Percentiles rank a stretch among this genome's conserved stretches.
These are phyloP conservation scores for Amanita fuliginea DNA, from an alignment of 768 basidiomycete species.

Conservation along the genomic window DNA sequence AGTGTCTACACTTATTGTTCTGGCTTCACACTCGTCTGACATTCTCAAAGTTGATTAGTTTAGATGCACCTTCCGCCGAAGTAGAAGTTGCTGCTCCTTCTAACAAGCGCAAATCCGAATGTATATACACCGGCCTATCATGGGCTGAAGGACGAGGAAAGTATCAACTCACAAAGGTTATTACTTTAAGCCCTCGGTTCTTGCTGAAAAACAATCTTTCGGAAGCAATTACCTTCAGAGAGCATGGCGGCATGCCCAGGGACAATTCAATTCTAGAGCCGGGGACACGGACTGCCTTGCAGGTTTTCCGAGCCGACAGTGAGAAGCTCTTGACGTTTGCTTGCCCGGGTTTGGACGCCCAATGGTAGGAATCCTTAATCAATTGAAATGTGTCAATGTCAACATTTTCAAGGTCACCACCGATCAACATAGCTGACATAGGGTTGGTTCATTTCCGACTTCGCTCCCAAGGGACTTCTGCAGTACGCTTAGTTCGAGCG, in stretches of 20 bases:
- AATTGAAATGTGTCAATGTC: background rate
- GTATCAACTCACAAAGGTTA: conserved; percentile 92
- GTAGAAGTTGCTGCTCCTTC: conserved; percentile 67
- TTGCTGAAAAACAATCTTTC: conserved; percentile 73
- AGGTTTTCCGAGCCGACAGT: conserved; percentile 51
- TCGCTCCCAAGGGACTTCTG: conserved; percentile 22
- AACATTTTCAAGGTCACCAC: conserved; percentile 63
- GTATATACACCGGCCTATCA: conserved; percentile 77
- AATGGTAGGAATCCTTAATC: conserved; percentile 44
- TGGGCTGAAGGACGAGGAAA: conserved; percentile 95
- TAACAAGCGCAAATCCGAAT: conserved; percentile 46
- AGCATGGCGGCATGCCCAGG: conserved; percentile 63
- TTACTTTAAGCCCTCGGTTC: conserved; percentile 86
- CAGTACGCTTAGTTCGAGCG: conserved; percentile 49
- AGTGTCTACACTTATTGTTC: conserved; percentile 24
- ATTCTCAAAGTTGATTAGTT: conserved; percentile 52
- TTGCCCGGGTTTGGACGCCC: conserved; percentile 72
- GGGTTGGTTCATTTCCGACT: conserved; percentile 73
- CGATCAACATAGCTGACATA: conserved; percentile 87
- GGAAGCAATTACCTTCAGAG: conserved; percentile 67
- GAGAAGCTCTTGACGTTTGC: conserved; percentile 78
- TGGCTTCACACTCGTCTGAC: background rate
- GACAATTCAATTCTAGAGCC: conserved; percentile 53
- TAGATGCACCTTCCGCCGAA: conserved; percentile 91
- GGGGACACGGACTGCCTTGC: conserved; percentile 58